phyloP scores from a whole-genome alignment of 371 early-diverging fungal species.

The Haplosporangium sp. region DNA sequence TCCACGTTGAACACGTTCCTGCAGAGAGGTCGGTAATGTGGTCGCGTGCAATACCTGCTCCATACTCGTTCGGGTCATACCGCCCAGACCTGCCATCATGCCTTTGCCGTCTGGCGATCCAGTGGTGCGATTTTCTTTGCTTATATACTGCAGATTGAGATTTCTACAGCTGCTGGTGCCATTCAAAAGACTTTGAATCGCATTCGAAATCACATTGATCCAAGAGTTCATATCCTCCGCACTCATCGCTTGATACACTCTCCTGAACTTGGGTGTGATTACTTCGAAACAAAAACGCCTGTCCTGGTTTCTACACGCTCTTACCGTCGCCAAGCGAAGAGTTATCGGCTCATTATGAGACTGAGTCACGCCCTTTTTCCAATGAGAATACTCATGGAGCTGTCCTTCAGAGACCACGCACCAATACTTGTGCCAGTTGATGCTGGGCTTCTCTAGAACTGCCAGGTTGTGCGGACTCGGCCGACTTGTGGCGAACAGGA shows the following conservation, averaged over 20 bases:
- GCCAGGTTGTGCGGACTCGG: slow-evolving; percentile 56
- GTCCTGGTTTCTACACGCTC: slow-evolving; percentile 76
- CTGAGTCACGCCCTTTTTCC: slow-evolving; percentile 74
- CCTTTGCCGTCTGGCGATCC: slow-evolving; percentile 9
- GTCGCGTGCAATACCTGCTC: slow-evolving; percentile 15
- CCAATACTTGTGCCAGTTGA: slow-evolving; percentile 69
- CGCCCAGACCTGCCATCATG: slow-evolving; percentile 12
- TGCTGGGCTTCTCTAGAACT: slow-evolving; percentile 36
- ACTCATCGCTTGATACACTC: slow-evolving; percentile 81
- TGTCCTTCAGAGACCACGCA: slow-evolving; percentile 81
- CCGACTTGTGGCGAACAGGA: slow-evolving; percentile 70
- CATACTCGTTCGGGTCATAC: slow-evolving; percentile 29
- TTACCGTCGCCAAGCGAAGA: slow-evolving; percentile 79
- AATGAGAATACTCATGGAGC: slow-evolving; percentile 78
- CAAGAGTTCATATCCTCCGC: slow-evolving; percentile 75
- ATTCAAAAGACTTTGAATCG: slow-evolving; percentile 74
- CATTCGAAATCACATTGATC: slow-evolving; percentile 77
- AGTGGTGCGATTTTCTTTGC: slow-evolving; percentile 5
- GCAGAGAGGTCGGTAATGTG: background rate
- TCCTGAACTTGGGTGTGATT: slow-evolving; percentile 70
- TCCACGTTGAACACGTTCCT: slow-evolving; percentile 2
- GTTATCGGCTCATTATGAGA: slow-evolving; percentile 72
- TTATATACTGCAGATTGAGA: slow-evolving; percentile 8
- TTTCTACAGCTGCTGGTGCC: slow-evolving; percentile 59
- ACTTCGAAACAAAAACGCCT: slow-evolving; percentile 86